Conservation (phyloP, 2,329 filamentous ascomycete genomes). For the Ascochyta clinopodiicola region DNA sequence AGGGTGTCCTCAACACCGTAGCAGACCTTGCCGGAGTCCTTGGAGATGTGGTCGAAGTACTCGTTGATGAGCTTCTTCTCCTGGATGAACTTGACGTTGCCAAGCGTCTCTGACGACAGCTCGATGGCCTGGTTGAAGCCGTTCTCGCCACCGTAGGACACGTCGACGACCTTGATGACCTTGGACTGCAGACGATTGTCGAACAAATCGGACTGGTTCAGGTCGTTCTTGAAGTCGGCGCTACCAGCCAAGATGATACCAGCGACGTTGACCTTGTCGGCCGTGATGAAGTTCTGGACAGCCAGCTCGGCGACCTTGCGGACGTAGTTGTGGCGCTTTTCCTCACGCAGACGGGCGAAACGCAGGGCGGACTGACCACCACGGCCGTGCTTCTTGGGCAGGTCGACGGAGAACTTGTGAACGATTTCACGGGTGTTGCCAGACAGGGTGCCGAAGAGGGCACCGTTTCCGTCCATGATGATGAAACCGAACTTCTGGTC, state of each 20-base stretch:
- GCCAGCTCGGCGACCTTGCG: slow-evolving; percentile 97
- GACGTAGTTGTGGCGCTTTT: slow-evolving; percentile 99
- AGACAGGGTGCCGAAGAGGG: slow-evolving; percentile 93
- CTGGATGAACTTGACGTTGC: slow-evolving; percentile 99
- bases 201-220: slow-evolving; percentile 97
- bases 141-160: slow-evolving; percentile 98
- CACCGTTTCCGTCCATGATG: slow-evolving; percentile 99
- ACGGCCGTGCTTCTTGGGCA: slow-evolving; percentile 99
- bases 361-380: slow-evolving; percentile 99
- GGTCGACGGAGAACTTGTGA: slow-evolving; percentile 97
- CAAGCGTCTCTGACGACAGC: slow-evolving; percentile 89
- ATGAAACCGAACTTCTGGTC: slow-evolving; percentile 99
- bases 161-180: slow-evolving; percentile 99
- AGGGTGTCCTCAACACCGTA: slow-evolving; percentile 98
- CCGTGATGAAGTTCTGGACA: slow-evolving; percentile 98
- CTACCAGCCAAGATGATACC: slow-evolving; percentile 95
- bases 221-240: slow-evolving; percentile 99
- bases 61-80: slow-evolving; percentile 99
- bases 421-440: slow-evolving; percentile 96
- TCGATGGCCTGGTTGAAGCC: slow-evolving; percentile 99
- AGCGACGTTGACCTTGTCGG: slow-evolving; percentile 97
- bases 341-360: slow-evolving; percentile 98
- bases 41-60: slow-evolving; percentile 99
- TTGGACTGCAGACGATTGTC: slow-evolving; percentile 89
- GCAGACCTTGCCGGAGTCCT: slow-evolving; percentile 95